Evolutionary conservation across 441 rosid species (phyloP), one percentile per base, ranked within the genome.

Genomic region (Biscutella laevigata): DNA sequence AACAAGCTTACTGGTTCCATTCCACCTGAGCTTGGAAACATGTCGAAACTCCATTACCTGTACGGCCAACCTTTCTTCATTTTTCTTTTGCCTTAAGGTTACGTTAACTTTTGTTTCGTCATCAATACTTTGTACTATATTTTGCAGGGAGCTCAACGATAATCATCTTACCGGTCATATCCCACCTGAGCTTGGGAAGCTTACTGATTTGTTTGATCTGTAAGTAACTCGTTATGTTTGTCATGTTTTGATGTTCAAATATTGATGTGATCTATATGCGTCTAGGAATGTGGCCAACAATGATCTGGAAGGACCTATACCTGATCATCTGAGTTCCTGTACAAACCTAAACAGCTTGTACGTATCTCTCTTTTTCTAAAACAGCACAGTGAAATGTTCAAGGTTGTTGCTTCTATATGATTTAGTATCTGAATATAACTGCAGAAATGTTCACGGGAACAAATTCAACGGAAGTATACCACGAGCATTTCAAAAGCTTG

Each of bases 41-140:
- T 90, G 98, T 77, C 96, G 7, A 84, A 78, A 69, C 95, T 90
- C 50, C 95, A 84, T 68, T 90, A 90, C 84, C 59, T 90, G 98
- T 90, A 81, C 2, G 81, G 37, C 4, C 41, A 38, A 27, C 9
- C 9, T 27, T 40, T n/a, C 39, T 7, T 37, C 40, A 17, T 12
- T 2, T 34, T 22, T 35, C 41, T 15, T 51, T 12, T 4, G 1
- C 44, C 4, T 2, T 36, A 7, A 3, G 0, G 7, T 63, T 57
- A 13, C 7, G 10, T 34, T 4, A 34, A 26, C 32, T 52, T 32
- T 12, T 46, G 19, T 30, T 45, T 37, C 28, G 16, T 30, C 19
- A 36, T 30, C 5, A 35, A 20, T 8, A 11, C 20, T 14, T 15
- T 27, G 48, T 34, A n/a, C 37, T 17, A 40, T 37, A 17, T 50